Evolutionary conservation across 2,329 filamentous ascomycete species (phyloP).

Genomic region (Huntiella bhutanensis): DNA sequence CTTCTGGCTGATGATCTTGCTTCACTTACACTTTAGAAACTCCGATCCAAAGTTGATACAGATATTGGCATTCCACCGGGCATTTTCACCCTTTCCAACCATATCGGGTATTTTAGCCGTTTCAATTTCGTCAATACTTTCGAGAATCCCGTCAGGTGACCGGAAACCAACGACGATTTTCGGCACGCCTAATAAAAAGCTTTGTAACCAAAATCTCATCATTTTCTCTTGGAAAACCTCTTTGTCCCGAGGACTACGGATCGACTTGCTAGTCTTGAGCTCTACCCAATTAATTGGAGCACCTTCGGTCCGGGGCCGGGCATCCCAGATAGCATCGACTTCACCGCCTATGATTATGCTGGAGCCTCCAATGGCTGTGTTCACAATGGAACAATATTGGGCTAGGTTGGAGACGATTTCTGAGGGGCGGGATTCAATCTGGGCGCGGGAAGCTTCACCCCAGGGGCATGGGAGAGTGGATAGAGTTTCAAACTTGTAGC

Average conservation of each 20-base stretch:
- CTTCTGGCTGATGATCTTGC: not conserved
- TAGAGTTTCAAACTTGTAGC: conserved; percentile 92
- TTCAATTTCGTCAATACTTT: conserved; percentile 56
- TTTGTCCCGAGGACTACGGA: conserved; percentile 47
- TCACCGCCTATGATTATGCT: conserved; percentile 73
- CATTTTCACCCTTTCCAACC: conserved; percentile 45
- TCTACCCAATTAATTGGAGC: conserved; percentile 82
- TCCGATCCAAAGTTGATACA: conserved; percentile 77
- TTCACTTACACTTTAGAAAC: conserved; percentile 54
- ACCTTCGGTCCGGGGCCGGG: conserved; percentile 46
- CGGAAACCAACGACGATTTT: conserved; percentile 85
- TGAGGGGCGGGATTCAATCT: conserved; percentile 58
- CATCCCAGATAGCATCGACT: conserved; percentile 84
- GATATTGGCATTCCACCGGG: conserved; percentile 75
- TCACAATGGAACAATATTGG: conserved; percentile 89
- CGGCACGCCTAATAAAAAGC: conserved; percentile 79
- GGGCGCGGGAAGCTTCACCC: conserved; percentile 50
- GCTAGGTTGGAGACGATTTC: conserved; percentile 69
- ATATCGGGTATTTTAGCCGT: conserved; percentile 61
- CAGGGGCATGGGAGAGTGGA: conserved; percentile 58
- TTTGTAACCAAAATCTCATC: conserved; percentile 92
- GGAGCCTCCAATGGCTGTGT: conserved; percentile 63
- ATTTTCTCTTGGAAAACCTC: conserved; percentile 74
- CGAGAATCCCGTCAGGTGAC: conserved; percentile 47
- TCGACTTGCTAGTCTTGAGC: conserved; percentile 71